These are phyloP conservation scores for Metschnikowia reukaufii DNA, from an alignment of 805 yeast species.

Conservation along the genomic window DNA sequence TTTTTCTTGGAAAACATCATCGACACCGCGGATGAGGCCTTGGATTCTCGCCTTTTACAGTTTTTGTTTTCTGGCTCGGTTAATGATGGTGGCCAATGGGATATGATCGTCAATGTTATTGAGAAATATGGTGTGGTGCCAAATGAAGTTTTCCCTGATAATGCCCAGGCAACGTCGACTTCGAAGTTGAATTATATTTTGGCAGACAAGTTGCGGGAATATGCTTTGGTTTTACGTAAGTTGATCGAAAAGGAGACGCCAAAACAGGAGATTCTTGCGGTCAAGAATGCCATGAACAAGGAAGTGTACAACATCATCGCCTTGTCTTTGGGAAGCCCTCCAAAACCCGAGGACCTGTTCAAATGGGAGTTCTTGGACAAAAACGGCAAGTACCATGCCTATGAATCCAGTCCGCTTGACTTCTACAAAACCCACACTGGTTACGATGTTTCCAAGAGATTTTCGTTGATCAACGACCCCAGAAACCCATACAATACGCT, in stretches of 20 bases:
- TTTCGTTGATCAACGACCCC: conserved; percentile 80
- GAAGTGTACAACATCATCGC: conserved; percentile 66
- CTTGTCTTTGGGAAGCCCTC: conserved; percentile 76
- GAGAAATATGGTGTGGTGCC: conserved; percentile 85
- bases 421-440: conserved; percentile 58
- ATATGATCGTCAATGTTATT: conserved; percentile 74
- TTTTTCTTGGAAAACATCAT: conserved; percentile 74
- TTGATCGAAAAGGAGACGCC: conserved; percentile 44
- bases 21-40: conserved; percentile 63
- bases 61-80: conserved; percentile 65
- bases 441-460: conserved; percentile 50
- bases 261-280: conserved; percentile 34
- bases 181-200: conserved; percentile 57
- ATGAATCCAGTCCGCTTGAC: conserved; percentile 61
- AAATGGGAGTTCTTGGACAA: conserved; percentile 77
- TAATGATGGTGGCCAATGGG: conserved; percentile 86
- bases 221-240: conserved; percentile 66
- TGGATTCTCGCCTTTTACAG: conserved; percentile 71
- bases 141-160: conserved; percentile 68
- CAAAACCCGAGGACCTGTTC: conserved; percentile 65
- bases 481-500: conserved; percentile 66
- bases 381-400: conserved; percentile 55
- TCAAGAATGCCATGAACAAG: conserved; percentile 47
- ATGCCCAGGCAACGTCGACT: conserved; percentile 56
- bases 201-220: conserved; percentile 73